Evolutionary conservation across 805 yeast genomes (phyloP).

Genomic region (Cyberlindnera petersonii): DNA sequence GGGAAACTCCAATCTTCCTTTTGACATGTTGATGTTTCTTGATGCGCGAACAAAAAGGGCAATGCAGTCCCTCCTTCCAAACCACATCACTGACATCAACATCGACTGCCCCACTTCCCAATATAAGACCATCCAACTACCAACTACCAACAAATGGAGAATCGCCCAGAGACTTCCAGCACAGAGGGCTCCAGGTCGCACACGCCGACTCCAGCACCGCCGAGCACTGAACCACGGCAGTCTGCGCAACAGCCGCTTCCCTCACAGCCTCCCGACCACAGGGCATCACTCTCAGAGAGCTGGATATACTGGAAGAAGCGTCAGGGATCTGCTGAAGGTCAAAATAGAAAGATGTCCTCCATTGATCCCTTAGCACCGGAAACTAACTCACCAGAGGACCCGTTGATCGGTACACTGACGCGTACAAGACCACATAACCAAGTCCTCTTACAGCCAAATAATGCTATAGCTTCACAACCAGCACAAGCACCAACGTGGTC

Average conservation of each 20-base stretch:
- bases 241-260: background rate
- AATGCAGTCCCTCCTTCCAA: too few relatives aligned
- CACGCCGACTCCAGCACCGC: background rate
- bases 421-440: background rate
- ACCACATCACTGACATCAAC: too few relatives aligned
- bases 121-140: too few relatives aligned
- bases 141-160: too few relatives aligned
- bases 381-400: background rate
- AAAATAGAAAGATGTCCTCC: constrained; percentile 14
- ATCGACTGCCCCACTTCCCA: too few relatives aligned
- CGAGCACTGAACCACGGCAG: background rate
- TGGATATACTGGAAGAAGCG: constrained; percentile 25
- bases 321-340: constrained; percentile 23
- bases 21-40: too few relatives aligned
- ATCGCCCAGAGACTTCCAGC: too few relatives aligned
- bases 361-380: constrained; percentile 16
- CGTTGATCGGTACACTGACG: background rate
- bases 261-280: background rate
- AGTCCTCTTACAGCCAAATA: background rate
- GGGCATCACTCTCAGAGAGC: constrained; percentile 13
- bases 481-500: constrained; percentile 5
- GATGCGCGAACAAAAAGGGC: too few relatives aligned
- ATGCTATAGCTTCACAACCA: background rate
- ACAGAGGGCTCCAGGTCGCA: too few relatives aligned
- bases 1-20: too few relatives aligned